phyloP scores from a whole-genome alignment of 2,329 filamentous ascomycete species.

The Diplodia sapinea region DNA sequence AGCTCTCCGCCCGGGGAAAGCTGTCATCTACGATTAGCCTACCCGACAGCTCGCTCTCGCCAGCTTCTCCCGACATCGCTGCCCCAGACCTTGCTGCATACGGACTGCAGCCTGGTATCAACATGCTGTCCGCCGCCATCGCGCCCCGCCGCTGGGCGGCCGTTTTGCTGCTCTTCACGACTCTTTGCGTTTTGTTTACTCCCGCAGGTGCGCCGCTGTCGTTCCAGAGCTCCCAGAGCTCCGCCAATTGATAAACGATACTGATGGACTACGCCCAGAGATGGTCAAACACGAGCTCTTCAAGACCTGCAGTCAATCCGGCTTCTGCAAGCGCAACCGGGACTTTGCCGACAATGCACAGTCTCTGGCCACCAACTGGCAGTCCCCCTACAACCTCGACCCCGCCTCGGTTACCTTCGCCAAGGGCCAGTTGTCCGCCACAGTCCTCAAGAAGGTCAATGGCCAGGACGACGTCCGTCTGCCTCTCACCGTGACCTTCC shows the following conservation, averaged over 20 bases:
- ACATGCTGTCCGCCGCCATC: conserved; percentile 34
- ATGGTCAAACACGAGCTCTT: conserved; percentile 93
- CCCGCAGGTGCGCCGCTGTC: conserved; percentile 43
- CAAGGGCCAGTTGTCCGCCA: conserved; percentile 78
- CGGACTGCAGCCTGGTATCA: conserved; percentile 29
- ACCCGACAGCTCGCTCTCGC: background rate
- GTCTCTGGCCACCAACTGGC: conserved; percentile 70
- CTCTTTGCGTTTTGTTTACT: conserved; percentile 44
- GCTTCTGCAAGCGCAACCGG: conserved; percentile 96
- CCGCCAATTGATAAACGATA: background rate
- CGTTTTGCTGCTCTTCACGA: conserved; percentile 43
- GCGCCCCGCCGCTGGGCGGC: conserved; percentile 68
- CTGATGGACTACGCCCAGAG: conserved; percentile 31
- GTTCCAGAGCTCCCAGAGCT: conserved; percentile 25
- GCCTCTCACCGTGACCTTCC: conserved; percentile 84
- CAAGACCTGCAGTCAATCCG: conserved; percentile 94
- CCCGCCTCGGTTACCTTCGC: conserved; percentile 75
- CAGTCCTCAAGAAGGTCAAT: conserved; percentile 79
- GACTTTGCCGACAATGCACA: conserved; percentile 81
- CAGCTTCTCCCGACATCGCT: background rate
- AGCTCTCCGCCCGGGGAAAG: conserved; percentile 31
- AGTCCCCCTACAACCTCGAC: conserved; percentile 79
- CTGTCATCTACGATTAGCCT: conserved; percentile 23
- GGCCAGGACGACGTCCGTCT: conserved; percentile 73
- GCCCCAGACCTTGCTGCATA: conserved; percentile 20